Evolutionary conservation across 2,329 filamentous ascomycete species (phyloP).

Genomic region (Colletotrichum sp.): DNA sequence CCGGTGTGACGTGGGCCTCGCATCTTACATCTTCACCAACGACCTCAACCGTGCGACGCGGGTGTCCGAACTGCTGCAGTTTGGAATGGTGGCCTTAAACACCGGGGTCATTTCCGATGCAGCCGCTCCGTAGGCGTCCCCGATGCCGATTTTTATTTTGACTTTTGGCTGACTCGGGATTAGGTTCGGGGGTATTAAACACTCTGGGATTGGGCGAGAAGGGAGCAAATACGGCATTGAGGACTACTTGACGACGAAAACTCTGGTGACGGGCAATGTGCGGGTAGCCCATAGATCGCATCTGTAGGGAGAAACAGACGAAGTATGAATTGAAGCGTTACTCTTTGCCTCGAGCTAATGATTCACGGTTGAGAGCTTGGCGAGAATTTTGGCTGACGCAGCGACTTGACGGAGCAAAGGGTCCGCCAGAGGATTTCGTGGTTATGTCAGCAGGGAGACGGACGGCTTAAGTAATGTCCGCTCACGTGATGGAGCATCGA

Average conservation of each 20-base stretch:
- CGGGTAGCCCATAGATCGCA: not conserved
- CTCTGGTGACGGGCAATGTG: not conserved
- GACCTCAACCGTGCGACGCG: slow-evolving; percentile 65
- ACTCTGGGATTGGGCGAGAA: slow-evolving; percentile 82
- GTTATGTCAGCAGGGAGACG: not conserved
- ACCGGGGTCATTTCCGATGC: slow-evolving; percentile 70
- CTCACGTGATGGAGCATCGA: not conserved
- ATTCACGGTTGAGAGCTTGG: not conserved
- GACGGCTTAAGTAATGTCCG: not conserved
- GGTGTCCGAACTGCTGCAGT: slow-evolving; percentile 74
- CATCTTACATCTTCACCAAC: slow-evolving; percentile 88
- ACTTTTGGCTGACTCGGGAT: not conserved
- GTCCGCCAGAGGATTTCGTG: not conserved
- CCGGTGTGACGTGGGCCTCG: slow-evolving; percentile 81
- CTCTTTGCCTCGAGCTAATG: not conserved
- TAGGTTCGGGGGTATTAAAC: slow-evolving; percentile 79
- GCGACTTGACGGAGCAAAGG: not conserved
- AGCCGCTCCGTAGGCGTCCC: slow-evolving; percentile 44
- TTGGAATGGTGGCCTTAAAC: slow-evolving; percentile 88
- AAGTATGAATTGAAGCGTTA: not conserved
- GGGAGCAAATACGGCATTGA: slow-evolving; percentile 78
- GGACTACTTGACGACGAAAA: slow-evolving; percentile 79
- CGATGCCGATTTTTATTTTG: not conserved
- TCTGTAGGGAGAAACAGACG: not conserved
- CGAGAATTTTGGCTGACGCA: not conserved